phyloP scores from a whole-genome alignment of 441 rosid species.

The Arabidopsis hybrid region DNA sequence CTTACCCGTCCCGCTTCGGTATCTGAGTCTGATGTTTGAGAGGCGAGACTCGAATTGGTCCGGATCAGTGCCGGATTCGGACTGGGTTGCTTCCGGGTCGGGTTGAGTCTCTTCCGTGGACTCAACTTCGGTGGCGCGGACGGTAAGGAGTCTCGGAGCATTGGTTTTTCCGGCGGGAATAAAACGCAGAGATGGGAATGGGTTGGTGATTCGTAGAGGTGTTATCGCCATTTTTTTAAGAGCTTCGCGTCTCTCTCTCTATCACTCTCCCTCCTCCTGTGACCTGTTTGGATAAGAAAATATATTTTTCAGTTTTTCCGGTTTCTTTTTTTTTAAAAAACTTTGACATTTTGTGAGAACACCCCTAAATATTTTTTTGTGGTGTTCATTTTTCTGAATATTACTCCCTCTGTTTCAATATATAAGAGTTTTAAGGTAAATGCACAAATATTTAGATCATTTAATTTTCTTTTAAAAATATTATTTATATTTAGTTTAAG shows the following conservation, averaged over 20 bases:
- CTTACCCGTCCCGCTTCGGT: slow-evolving; percentile 78
- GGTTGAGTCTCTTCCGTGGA: slow-evolving; percentile 49
- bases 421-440: no score
- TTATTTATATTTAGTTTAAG: no score
- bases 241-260: slow-evolving; percentile 38
- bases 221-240: slow-evolving; percentile 52
- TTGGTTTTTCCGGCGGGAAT: slow-evolving; percentile 31
- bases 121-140: slow-evolving; percentile 54
- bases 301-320: not conserved
- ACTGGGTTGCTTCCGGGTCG: slow-evolving; percentile 43
- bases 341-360: not conserved
- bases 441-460: no score
- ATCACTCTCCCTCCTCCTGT: slow-evolving; percentile 9
- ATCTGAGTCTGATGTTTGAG: slow-evolving; percentile 64
- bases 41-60: slow-evolving; percentile 77
- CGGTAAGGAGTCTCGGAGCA: slow-evolving; percentile 28
- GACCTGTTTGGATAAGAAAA: slow-evolving; percentile 31
- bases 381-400: no score
- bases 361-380: no score
- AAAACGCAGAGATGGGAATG: slow-evolving; percentile 44
- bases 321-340: not conserved
- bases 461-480: no score
- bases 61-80: slow-evolving; percentile 43
- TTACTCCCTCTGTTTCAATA: no score
- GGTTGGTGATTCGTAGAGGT: slow-evolving; percentile 48